Evolutionary conservation across 73 alveolate genomes (phyloP).

Genomic region (Tetrahymena thermophila): DNA sequence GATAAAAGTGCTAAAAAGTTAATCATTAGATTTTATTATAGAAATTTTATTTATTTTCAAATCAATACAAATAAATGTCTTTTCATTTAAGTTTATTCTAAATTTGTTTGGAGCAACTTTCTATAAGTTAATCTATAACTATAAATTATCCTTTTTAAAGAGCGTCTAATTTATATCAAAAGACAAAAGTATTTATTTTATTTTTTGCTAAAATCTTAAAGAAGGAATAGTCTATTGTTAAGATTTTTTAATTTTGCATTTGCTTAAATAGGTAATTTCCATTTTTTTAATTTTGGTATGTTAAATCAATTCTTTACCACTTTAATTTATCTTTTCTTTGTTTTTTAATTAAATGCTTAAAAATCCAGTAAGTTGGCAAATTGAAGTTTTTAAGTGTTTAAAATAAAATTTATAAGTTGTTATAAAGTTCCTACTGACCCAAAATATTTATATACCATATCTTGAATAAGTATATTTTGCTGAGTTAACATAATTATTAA

Average conservation of each 20-base stretch:
- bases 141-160: not conserved
- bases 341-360: not conserved
- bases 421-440: not conserved
- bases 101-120: not conserved
- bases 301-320: not conserved
- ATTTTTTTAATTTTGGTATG: not conserved
- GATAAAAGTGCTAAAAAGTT: too few relatives aligned
- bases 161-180: too few relatives aligned
- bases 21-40: too few relatives aligned
- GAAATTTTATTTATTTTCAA: too few relatives aligned
- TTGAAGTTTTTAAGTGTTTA: too few relatives aligned
- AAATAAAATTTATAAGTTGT: not conserved
- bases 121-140: not conserved
- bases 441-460: too few relatives aligned
- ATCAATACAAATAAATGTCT: not conserved
- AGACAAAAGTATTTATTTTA: too few relatives aligned
- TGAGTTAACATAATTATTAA: too few relatives aligned
- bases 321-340: too few relatives aligned
- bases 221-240: not conserved
- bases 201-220: too few relatives aligned
- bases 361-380: not conserved
- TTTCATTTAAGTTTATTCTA: too few relatives aligned
- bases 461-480: too few relatives aligned
- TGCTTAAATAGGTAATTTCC: not conserved
- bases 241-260: not conserved